Evolutionary conservation across 2,329 filamentous ascomycete species (phyloP).

Genomic region (Coniochaeta sp.): DNA sequence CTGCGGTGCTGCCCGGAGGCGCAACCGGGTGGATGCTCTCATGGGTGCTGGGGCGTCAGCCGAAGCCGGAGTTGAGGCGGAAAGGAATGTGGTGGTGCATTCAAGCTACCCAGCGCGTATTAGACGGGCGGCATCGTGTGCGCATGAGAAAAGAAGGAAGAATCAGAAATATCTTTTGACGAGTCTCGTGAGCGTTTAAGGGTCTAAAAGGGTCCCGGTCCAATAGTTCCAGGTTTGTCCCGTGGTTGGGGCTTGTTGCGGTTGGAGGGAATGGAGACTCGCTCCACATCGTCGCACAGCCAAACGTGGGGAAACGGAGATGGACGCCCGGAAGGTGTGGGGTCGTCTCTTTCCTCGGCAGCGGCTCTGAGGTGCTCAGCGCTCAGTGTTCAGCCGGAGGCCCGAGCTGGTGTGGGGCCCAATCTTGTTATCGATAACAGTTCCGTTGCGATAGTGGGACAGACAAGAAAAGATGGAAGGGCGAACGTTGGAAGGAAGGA

Average conservation of each 20-base stretch:
- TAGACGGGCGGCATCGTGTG: not conserved
- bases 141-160: no score
- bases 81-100: not conserved
- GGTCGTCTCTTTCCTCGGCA: not conserved
- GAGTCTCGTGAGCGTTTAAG: not conserved
- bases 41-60: not conserved
- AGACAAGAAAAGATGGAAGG: not conserved
- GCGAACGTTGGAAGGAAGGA: no score
- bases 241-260: not conserved
- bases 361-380: not conserved
- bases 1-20: not conserved
- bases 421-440: not conserved
- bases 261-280: not conserved
- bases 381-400: not conserved
- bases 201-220: not conserved
- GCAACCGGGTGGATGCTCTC: not conserved
- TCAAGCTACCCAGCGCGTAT: not conserved
- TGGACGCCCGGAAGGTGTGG: not conserved
- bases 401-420: not conserved
- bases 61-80: not conserved
- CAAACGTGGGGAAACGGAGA: not conserved
- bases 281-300: not conserved
- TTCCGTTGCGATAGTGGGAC: not conserved
- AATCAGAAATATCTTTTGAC: not conserved
- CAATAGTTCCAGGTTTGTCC: not conserved